Conservation (phyloP, 176 grass and related monocot species). For the Triticum urartu region DNA sequence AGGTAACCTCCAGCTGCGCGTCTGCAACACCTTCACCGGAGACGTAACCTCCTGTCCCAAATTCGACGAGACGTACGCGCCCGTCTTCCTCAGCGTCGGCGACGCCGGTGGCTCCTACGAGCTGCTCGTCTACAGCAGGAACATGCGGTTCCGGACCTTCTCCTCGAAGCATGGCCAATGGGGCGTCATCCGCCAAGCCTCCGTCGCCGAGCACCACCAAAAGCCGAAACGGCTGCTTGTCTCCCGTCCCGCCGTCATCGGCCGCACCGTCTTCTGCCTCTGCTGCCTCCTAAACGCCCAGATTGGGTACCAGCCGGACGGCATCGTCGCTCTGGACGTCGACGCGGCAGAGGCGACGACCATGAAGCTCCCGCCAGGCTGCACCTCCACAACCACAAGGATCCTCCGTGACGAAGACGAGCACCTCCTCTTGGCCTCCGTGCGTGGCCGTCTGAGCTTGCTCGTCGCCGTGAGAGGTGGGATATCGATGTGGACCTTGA, state of each 20-base stretch:
- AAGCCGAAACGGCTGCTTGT: no score
- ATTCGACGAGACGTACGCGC: background rate
- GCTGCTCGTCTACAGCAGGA: background rate
- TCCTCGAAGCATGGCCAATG: background rate
- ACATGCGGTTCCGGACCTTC: background rate
- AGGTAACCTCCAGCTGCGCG: background rate
- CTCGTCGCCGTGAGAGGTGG: background rate
- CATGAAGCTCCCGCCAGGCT: background rate
- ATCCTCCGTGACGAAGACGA: no score
- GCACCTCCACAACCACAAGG: background rate
- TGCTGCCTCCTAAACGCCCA: background rate
- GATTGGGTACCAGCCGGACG: background rate
- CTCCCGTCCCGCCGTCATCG: background rate
- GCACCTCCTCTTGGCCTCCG: background rate
- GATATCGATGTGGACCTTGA: slow-evolving; percentile 7
- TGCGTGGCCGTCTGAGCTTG: background rate
- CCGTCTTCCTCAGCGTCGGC: no score
- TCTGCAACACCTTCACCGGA: background rate
- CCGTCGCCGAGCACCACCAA: no score
- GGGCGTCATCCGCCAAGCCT: background rate
- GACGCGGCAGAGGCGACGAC: background rate
- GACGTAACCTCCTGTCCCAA: no score
- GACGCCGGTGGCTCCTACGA: background rate
- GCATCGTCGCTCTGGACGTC: background rate
- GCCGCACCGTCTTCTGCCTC: background rate